Conservation (phyloP, 441 rosid species). For the Croton setiger region DNA sequence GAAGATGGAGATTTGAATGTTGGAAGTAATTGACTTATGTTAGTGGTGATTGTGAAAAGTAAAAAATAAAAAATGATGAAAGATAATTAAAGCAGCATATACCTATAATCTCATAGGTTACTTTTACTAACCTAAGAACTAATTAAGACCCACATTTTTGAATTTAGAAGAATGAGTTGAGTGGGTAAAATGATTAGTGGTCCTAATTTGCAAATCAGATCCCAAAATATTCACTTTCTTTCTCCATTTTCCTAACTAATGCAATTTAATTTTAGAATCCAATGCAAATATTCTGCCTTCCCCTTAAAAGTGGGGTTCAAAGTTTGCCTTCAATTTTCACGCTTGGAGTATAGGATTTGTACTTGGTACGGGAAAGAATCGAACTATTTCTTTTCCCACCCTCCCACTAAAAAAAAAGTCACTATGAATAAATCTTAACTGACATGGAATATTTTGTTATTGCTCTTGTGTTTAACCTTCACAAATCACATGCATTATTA, state of each 20-base stretch:
- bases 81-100: constrained; percentile 2
- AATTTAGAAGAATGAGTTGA: constrained; percentile 4
- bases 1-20: too few relatives aligned
- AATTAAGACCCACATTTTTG: constrained; percentile 7
- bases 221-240: constrained; percentile 25
- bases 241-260: not conserved
- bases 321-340: not conserved
- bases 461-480: too few relatives aligned
- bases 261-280: constrained; percentile 19
- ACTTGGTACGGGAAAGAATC: too few relatives aligned
- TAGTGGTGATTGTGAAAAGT: too few relatives aligned
- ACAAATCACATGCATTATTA: too few relatives aligned
- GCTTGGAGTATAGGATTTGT: too few relatives aligned
- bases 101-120: not conserved
- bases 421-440: too few relatives aligned
- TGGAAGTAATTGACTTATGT: too few relatives aligned
- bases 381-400: too few relatives aligned
- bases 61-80: constrained; percentile 18
- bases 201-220: constrained; percentile 20
- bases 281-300: constrained; percentile 16
- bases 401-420: too few relatives aligned
- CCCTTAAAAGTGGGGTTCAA: constrained; percentile 14
- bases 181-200: constrained; percentile 34
- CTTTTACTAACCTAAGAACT: not conserved
- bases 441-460: too few relatives aligned